phyloP scores from a whole-genome alignment of 129 eudicot genomes.

The Apium graveolens region DNA sequence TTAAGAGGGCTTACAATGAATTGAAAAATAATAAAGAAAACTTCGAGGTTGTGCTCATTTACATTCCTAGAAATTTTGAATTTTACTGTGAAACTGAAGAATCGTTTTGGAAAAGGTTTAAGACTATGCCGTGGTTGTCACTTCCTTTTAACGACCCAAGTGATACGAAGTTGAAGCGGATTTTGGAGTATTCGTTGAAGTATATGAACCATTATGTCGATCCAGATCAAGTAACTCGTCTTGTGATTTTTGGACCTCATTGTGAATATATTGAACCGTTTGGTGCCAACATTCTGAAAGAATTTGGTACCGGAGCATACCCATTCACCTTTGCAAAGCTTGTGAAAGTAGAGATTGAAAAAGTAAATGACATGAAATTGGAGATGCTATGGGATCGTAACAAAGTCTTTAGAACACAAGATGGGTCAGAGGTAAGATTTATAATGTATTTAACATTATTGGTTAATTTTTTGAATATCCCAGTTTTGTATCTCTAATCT shows the following conservation, averaged over 20 bases:
- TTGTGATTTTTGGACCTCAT: background rate
- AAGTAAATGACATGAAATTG: background rate
- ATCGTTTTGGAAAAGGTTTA: background rate
- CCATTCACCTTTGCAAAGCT: background rate
- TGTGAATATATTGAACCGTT: background rate
- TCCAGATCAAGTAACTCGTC: background rate
- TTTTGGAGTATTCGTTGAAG: background rate
- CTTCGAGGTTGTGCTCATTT: background rate
- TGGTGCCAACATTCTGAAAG: background rate
- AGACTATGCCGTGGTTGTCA: background rate
- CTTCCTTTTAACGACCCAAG: background rate
- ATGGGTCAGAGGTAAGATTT: background rate
- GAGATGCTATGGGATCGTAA: background rate
- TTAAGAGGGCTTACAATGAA: background rate
- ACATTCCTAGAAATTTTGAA: background rate
- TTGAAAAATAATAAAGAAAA: background rate
- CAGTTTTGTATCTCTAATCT: background rate
- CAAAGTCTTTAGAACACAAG: background rate
- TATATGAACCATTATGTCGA: too few species aligned
- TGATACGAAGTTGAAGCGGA: background rate
- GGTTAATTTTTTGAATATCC: too few species aligned
- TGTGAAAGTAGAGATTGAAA: background rate
- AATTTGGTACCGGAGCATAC: background rate
- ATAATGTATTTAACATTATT: too few species aligned
- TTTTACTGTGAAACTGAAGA: background rate